phyloP scores from a whole-genome alignment of 768 basidiomycete species.

The Agrocybe chaxingu region DNA sequence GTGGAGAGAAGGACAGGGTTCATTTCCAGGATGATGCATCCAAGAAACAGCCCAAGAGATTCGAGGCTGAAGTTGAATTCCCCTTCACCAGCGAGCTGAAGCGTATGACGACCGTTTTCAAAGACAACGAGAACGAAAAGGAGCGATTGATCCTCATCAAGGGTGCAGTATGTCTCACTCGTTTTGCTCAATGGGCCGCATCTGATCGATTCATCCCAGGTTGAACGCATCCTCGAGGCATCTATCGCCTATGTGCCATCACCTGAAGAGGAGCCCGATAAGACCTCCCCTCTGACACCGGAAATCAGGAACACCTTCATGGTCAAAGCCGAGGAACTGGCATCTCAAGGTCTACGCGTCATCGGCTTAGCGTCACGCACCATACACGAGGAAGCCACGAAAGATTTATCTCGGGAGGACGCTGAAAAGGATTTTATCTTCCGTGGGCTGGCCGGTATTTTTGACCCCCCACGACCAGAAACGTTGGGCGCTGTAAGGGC shows the following conservation, averaged over 20 bases:
- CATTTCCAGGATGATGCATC: slow-evolving; percentile 16
- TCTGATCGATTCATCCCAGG: slow-evolving; percentile 12
- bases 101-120: slow-evolving; percentile 42
- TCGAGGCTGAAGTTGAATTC: slow-evolving; percentile 32
- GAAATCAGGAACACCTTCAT: slow-evolving; percentile 24
- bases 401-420: slow-evolving; percentile 34
- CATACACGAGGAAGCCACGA: slow-evolving; percentile 16
- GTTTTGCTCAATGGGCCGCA: background rate
- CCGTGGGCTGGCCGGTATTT: slow-evolving; percentile 53
- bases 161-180: slow-evolving; percentile 28
- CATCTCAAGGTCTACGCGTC: slow-evolving; percentile 38
- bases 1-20: slow-evolving; percentile 20
- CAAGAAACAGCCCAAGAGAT: slow-evolving; percentile 21
- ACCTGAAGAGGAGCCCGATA: slow-evolving; percentile 20
- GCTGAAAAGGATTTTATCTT: slow-evolving; percentile 47
- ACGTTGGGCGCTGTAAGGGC: slow-evolving; percentile 47
- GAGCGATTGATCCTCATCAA: slow-evolving; percentile 27
- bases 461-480: slow-evolving; percentile 55
- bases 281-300: slow-evolving; percentile 24
- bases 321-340: slow-evolving; percentile 33
- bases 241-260: slow-evolving; percentile 32
- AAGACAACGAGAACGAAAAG: slow-evolving; percentile 21
- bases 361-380: slow-evolving; percentile 32
- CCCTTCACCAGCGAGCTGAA: slow-evolving; percentile 52
- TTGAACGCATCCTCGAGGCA: slow-evolving; percentile 48